Base-by-base conservation (phyloP, 768 basidiomycete genomes). In the Hygrophoropsis aurantiaca region DNA sequence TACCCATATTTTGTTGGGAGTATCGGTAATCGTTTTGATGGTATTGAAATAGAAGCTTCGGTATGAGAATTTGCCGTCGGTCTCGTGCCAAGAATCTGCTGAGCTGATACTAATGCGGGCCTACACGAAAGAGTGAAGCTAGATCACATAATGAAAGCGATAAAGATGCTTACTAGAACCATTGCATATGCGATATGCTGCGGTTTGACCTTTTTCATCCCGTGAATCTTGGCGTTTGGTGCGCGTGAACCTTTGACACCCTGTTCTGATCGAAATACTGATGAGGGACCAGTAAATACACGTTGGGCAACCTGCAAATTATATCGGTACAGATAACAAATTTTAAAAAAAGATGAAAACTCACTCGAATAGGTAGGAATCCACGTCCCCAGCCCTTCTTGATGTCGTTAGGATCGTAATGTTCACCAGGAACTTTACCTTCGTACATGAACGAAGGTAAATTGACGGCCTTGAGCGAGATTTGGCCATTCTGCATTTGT, bases 261-360 rank as follows among this genome's bases (percentile, higher is more conserved):
- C 15, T 39, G 3, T 16, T 41, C 38, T 38, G 36, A 6, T 38
- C 27, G 27, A 13, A 44, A 9, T 3, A 21, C 37, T 4, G 51
- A 46, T 15, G 51, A 52, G 11, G 51, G 47, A 1, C 47, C 46
- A 30, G 42, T 52, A n/a, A 34, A 52, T 4, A 52, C 44, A 15
- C 49, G 51, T 16, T 21, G 3, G 5, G 34, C 23, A 18, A 52
- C 46, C 51, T 49, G 11, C 15, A n/a, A 40, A 13, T 13, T 32
- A 16, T 1, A 25, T 38, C 10, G 19, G 35, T 23, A 32, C 23
- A 46, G 34, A 35, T 24, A 2, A 32, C 27, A 11, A 3, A 24
- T 15, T 15, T 21, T 32, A 2, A 6, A 43, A 13, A 46, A 11
- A 25, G 21, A 26, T 8, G 25, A 34, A 8, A 16, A 26, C 47